These are phyloP conservation scores for Stephanodiscus triporus DNA, from an alignment of 108 stramenopile species.

Conservation along the genomic window DNA sequence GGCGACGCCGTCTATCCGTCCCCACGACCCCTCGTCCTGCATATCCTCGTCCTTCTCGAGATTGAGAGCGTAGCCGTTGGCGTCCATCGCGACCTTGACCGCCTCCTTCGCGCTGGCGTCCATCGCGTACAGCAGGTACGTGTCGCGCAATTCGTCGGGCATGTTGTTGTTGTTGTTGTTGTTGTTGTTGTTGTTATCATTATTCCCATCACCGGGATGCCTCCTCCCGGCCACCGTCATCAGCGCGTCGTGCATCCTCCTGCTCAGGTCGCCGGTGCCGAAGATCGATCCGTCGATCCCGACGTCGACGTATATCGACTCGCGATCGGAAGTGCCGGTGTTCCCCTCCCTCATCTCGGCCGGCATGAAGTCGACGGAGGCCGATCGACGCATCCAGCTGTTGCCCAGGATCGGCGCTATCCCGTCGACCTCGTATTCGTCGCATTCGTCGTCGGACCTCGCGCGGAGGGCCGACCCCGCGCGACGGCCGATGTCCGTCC, in stretches of 20 bases:
- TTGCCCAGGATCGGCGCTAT: conserved; percentile 8
- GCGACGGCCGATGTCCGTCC: background rate
- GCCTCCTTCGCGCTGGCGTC: conserved; percentile 87
- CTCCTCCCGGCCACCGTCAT: conserved; percentile 32
- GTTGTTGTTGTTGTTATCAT: no score
- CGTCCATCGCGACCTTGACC: conserved; percentile 68
- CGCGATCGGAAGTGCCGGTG: background rate
- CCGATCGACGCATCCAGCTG: conserved; percentile 37
- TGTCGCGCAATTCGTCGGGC: conserved; percentile 49
- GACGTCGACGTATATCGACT: conserved; percentile 51
- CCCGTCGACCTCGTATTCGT: conserved; percentile 2
- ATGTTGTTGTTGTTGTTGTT: conserved; percentile 15
- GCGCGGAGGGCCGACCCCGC: no score
- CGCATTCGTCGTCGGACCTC: no score
- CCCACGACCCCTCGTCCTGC: conserved; percentile 82
- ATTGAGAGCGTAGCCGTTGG: conserved; percentile 71
- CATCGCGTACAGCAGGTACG: conserved; percentile 73
- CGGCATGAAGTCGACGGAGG: conserved; percentile 14
- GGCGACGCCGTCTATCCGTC: conserved; percentile 64
- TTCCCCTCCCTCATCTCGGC: conserved; percentile 6
- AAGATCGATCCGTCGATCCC: conserved; percentile 71
- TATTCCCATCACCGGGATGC: background rate
- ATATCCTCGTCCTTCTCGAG: conserved; percentile 57
- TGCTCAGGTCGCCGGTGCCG: conserved; percentile 65
- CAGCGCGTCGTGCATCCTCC: conserved; percentile 73